Conservation (phyloP, 805 yeast species). For the Cyberlindnera xishuangbannaensis region DNA sequence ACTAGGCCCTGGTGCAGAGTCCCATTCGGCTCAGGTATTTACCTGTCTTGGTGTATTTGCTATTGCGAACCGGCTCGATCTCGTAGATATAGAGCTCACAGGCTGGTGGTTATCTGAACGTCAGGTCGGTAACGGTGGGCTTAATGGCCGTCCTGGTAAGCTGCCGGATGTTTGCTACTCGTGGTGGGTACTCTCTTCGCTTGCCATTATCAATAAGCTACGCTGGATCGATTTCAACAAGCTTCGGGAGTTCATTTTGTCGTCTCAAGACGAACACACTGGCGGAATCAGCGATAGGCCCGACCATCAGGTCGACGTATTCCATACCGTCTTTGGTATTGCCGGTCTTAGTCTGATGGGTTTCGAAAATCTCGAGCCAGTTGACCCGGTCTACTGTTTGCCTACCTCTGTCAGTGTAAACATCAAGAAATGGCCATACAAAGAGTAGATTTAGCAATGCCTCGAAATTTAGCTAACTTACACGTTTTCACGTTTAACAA, state of each 20-base stretch:
- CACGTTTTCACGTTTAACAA: too few relatives aligned
- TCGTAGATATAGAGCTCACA: slow-evolving; percentile 39
- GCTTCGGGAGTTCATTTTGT: slow-evolving; percentile 60
- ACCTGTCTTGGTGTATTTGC: slow-evolving; percentile 81
- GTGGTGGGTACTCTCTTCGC: slow-evolving; percentile 91
- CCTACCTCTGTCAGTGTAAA: slow-evolving; percentile 40
- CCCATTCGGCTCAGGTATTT: slow-evolving; percentile 89
- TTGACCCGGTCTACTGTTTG: slow-evolving; percentile 87
- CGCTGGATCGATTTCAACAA: slow-evolving; percentile 73
- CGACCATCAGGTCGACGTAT: slow-evolving; percentile 88
- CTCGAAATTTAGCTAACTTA: too few relatives aligned
- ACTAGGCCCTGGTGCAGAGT: slow-evolving; percentile 87
- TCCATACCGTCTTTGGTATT: slow-evolving; percentile 85
- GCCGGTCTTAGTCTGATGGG: slow-evolving; percentile 82
- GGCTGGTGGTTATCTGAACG: slow-evolving; percentile 91
- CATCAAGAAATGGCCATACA: slow-evolving; percentile 32
- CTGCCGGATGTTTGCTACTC: slow-evolving; percentile 96
- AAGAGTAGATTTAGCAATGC: too few relatives aligned
- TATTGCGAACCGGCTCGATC: slow-evolving; percentile 53
- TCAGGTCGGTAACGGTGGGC: slow-evolving; percentile 80
- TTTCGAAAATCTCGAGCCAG: slow-evolving; percentile 46
- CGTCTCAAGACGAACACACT: slow-evolving; percentile 65
- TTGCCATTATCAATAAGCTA: slow-evolving; percentile 57
- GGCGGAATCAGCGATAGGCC: slow-evolving; percentile 96
- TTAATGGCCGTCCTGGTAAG: slow-evolving; percentile 95